A percentile compares a stretch with the other conserved stretches of the same genome.
These are phyloP conservation scores for Juncus inflexus DNA, from an alignment of 176 grass and related monocot genomes.

Conservation along the genomic window DNA sequence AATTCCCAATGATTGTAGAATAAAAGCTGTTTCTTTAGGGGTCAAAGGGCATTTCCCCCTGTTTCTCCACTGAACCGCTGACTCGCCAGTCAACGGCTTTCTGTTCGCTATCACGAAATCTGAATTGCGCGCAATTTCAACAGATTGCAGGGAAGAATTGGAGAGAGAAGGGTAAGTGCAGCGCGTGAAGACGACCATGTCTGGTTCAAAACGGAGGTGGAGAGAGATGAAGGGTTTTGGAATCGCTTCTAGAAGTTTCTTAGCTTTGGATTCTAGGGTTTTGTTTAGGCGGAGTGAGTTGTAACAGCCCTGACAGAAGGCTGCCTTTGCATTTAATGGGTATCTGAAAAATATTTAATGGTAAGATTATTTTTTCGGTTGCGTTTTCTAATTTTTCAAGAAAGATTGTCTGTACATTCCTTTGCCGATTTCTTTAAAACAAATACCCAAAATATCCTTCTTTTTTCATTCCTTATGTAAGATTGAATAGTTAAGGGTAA, in stretches of 20 bases:
- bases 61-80: constrained; percentile 65
- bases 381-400: neutral
- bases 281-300: constrained; percentile 61
- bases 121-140: constrained; percentile 62
- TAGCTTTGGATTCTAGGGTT: constrained; percentile 62
- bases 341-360: constrained; percentile 39
- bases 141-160: constrained; percentile 46
- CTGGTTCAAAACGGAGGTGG: constrained; percentile 93
- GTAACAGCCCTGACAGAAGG: constrained; percentile 88
- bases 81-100: constrained; percentile 58
- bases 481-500: neutral
- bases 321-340: constrained; percentile 69
- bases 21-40: constrained; percentile 85
- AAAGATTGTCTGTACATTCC: neutral
- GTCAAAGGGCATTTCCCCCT: constrained; percentile 91
- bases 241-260: constrained; percentile 57
- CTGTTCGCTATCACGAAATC: constrained; percentile 37
- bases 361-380: neutral
- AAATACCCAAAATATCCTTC: too few relatives aligned
- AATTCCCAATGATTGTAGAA: constrained; percentile 65
- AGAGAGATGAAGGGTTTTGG: constrained; percentile 91
- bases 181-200: constrained; percentile 84
- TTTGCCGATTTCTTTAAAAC: neutral
- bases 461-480: neutral
- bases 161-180: constrained; percentile 67